Base-by-base conservation (phyloP, 164 flowering plant genomes). In the Akebia trifoliata region DNA sequence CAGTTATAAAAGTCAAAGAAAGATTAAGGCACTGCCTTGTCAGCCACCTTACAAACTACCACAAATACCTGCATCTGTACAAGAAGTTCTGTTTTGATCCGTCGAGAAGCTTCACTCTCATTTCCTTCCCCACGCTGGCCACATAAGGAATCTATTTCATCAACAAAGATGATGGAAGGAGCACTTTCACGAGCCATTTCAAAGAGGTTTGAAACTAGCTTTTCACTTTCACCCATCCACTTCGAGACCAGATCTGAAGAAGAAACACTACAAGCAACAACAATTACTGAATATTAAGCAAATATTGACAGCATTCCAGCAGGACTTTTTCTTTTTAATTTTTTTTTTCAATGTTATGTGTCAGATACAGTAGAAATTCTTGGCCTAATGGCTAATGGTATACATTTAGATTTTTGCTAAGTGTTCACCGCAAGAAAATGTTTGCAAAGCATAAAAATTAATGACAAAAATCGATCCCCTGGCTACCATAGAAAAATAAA, bases 201-300 rank as follows among this genome's bases (percentile, higher is more conserved):
- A 60, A 93, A 93, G 59, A 93, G 95, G 65, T 84, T 90, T 25
- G 99, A 84, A 59, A 93, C 97, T 62, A 93, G 75, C 78, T 90
- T 93, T 76, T 93, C 99, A 80, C 97, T 93, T 78, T 93, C 97
- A 53, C 97, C 99, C 99, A 93, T 87, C 99, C 99, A 93, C 78
- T 93, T 93, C 42, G 99, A 93, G 22, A 93, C 99, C 63, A 93
- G 67, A 56, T 90, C 96, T 40, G 96, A 90, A 26, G 94, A 93
- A 44, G 96, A 90, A 68, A 90, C 56, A 70, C 98, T 92, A 71
- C 56, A 71, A 43, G 59, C n/a, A 57, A 61, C 34, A 68, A 53
- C 62, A 68, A 26, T 44, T 25, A 47, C n/a, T n/a, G n/a, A n/a
- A n/a, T n/a, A n/a, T n/a, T n/a, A n/a, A n/a, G n/a, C n/a, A n/a